Base-by-base conservation (phyloP, 306 rosid species). In the Corylus heterophylla region DNA sequence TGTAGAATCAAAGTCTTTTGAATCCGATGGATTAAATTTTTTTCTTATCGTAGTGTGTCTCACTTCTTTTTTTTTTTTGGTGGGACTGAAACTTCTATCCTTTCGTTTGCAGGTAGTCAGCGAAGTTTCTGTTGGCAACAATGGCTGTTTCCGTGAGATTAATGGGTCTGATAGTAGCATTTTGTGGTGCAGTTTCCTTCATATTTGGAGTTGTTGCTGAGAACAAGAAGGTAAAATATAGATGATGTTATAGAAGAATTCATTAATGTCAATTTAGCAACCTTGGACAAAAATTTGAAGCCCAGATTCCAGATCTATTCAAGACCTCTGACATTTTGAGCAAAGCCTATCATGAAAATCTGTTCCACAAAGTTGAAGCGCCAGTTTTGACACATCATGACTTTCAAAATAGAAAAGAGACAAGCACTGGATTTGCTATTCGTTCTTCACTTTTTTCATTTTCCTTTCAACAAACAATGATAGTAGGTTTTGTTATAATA, bases 161-260 rank as follows among this genome's bases (percentile, higher is more conserved):
- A 58, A 81, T 84, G 87, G 71, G 81, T 27, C 4, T 71, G 39
- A 50, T 75, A 3, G 79, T 85, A 17, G 62, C 74, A 31, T n/a
- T 79, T 20, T 68, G 68, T 42, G 88, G 88, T 13, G 4, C 76
- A 0, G 25, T 56, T 54, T 85, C 88, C 13, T 85, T 85, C 78
- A 31, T 85, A 4, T 48, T 85, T 37, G 88, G 88, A 18, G 80
- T 85, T 56, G 49, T 85, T 10, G 88, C 86, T 42, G 88, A 85
- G 52, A 79, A 72, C 73, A 81, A 78, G 45, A 85, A 85, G 88
- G 88, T 85, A 52, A 27, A 27, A 39, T 20, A 11, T 61, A 18
- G 14, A 64, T 64, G 68, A 39, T 54, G n/a, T 37, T 20, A 5
- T 54, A 54, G 12, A 37, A 67, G 27, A 48, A 67, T 42, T 18